Percentiles rank a stretch among this genome's conserved stretches.
Evolutionary conservation across 2,329 filamentous ascomycete species (phyloP).

Genomic region (Xylariaceae sp.): DNA sequence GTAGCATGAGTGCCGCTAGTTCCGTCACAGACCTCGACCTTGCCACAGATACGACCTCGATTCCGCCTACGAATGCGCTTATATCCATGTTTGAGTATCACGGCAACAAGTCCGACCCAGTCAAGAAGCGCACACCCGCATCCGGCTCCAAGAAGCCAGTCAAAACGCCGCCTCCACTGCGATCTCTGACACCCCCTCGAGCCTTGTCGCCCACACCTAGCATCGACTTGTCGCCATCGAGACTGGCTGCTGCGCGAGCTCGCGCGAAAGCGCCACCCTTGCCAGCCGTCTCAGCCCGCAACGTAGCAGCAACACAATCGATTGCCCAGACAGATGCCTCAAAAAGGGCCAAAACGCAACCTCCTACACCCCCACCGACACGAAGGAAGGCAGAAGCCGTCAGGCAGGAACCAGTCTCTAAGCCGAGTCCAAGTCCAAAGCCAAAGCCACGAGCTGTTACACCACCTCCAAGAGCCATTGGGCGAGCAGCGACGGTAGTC

Average conservation of each 20-base stretch:
- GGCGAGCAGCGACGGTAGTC: conserved; percentile 20
- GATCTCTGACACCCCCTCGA: conserved; percentile 32
- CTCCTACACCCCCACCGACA: conserved; percentile 24
- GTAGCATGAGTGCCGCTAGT: conserved; percentile 26
- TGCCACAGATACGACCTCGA: conserved; percentile 51
- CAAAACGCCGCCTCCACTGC: conserved; percentile 22
- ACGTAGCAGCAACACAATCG: not conserved
- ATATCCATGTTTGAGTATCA: conserved; percentile 66
- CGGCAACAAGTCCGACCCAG: conserved; percentile 20
- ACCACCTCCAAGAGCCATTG: conserved; percentile 20
- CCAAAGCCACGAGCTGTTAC: conserved; percentile 22
- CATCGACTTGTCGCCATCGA: conserved; percentile 22
- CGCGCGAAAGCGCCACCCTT: conserved; percentile 18
- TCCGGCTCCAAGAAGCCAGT: conserved; percentile 31
- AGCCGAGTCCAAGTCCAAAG: conserved; percentile 4
- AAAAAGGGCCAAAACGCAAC: conserved; percentile 13
- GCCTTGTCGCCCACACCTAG: conserved; percentile 25
- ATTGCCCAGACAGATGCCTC: no score
- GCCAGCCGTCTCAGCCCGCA: conserved; percentile 10
- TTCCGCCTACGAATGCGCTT: conserved; percentile 59
- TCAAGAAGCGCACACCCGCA: conserved; percentile 22
- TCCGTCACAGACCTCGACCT: conserved; percentile 32
- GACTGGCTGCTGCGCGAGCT: conserved; percentile 16
- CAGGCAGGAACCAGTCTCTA: conserved; percentile 3
- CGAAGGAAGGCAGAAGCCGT: conserved; percentile 14